Evolutionary conservation across 306 rosid species (phyloP).

Genomic region (Pueraria montana): DNA sequence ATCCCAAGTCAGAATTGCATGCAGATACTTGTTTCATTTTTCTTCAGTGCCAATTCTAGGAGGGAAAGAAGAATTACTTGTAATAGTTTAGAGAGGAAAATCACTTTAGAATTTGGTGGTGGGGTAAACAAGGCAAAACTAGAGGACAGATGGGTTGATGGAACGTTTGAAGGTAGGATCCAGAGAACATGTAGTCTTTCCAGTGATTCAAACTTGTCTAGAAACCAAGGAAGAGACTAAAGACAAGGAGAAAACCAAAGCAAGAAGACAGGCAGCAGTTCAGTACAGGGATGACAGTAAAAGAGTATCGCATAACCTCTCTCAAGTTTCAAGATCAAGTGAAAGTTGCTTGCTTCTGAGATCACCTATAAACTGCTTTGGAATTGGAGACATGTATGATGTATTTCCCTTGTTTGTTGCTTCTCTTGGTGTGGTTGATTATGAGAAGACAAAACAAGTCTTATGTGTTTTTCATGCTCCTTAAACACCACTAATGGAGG

Average conservation of each 20-base stretch:
- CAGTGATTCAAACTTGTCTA: constrained; percentile 4
- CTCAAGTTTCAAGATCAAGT: constrained; percentile 50
- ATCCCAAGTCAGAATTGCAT: constrained; percentile 43
- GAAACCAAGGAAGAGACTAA: constrained; percentile 41
- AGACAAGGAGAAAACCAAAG: constrained; percentile 39
- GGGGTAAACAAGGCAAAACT: constrained; percentile 9
- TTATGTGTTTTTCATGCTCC: constrained; percentile 48
- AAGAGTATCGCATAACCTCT: constrained; percentile 49
- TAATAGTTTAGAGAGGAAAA: constrained; percentile 30
- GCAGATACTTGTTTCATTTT: constrained; percentile 43
- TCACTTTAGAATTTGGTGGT: constrained; percentile 8
- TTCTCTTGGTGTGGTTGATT: constrained; percentile 50
- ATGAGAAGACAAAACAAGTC: constrained; percentile 54
- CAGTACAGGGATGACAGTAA: constrained; percentile 36
- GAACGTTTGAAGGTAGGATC: not conserved
- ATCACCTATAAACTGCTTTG: constrained; percentile 55
- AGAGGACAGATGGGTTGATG: not conserved
- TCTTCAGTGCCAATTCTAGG: constrained; percentile 25
- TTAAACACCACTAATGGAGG: constrained; percentile 50
- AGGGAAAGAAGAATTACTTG: constrained; percentile 33
- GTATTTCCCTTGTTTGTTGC: constrained; percentile 30
- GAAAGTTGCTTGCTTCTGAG: constrained; percentile 45
- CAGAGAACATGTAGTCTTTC: constrained; percentile 11
- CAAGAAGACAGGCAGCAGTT: constrained; percentile 41
- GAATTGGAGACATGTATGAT: constrained; percentile 55